phyloP scores from a whole-genome alignment of 1,284 basidiomycete genomes.

The Ustilago cynodontis region DNA sequence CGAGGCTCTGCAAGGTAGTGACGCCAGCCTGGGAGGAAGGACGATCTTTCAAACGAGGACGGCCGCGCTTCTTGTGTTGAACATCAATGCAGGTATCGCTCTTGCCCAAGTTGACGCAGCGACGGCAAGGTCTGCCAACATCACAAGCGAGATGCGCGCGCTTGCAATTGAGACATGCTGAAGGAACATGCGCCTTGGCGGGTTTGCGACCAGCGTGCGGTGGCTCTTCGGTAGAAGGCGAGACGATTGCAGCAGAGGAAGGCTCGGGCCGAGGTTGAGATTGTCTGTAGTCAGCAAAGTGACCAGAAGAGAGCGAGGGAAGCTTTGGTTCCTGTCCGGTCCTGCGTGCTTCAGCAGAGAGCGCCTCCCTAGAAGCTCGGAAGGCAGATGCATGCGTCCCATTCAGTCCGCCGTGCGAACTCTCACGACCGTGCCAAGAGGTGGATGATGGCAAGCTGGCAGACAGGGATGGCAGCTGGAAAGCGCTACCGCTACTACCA shows the following conservation, averaged over 20 bases:
- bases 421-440: constrained; percentile 32
- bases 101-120: constrained; percentile 61
- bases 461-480: constrained; percentile 42
- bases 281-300: constrained; percentile 21
- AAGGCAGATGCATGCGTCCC: constrained; percentile 8
- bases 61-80: constrained; percentile 62
- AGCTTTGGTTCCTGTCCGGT: constrained; percentile 20
- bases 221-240: constrained; percentile 21
- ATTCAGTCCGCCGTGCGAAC: constrained; percentile 7
- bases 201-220: constrained; percentile 40
- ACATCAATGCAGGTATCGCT: constrained; percentile 63
- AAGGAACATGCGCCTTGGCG: constrained; percentile 57
- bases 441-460: constrained; percentile 36
- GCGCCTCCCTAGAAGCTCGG: constrained; percentile 20
- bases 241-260: constrained; percentile 18
- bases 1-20: constrained; percentile 24
- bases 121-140: constrained; percentile 55
- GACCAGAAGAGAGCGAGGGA: constrained; percentile 24
- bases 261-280: not conserved
- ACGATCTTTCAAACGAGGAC: constrained; percentile 58
- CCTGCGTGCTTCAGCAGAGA: constrained; percentile 9
- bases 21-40: constrained; percentile 37
- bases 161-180: constrained; percentile 63
- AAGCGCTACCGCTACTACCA: constrained; percentile 16
- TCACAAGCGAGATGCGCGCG: constrained; percentile 62